Percentiles rank a stretch among this genome's conserved stretches.
These are phyloP conservation scores for Capsicum baccatum DNA, from an alignment of 257 asterid species.

Conservation along the genomic window DNA sequence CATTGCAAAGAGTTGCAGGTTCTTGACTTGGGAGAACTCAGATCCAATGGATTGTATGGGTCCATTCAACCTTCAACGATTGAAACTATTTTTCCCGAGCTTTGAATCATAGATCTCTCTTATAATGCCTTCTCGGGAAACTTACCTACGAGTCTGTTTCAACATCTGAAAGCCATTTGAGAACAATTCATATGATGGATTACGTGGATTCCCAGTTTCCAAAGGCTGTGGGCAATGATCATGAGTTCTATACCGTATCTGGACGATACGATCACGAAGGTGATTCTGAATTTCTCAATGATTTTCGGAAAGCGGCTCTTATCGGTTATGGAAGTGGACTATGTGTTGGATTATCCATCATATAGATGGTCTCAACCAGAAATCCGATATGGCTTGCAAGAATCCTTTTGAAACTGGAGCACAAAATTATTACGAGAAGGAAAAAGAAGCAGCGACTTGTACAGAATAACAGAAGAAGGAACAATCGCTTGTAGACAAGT, in stretches of 20 bases:
- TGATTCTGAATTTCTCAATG: background rate
- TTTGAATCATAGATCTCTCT: background rate
- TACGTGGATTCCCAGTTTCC: background rate
- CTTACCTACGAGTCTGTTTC: background rate
- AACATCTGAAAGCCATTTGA: background rate
- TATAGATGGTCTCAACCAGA: no score
- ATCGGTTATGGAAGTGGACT: no score
- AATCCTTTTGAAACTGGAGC: background rate
- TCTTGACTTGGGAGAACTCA: conserved; percentile 38
- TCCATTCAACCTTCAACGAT: background rate
- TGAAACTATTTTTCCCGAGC: background rate
- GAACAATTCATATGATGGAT: background rate
- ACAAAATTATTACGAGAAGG: no score
- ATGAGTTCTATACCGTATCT: background rate
- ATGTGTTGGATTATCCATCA: no score
- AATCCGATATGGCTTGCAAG: no score
- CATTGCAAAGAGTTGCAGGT: conserved; percentile 18
- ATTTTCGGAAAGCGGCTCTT: background rate
- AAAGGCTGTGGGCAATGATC: background rate
- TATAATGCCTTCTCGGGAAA: background rate
- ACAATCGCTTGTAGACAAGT: no score
- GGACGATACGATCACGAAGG: no score
- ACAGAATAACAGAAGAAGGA: no score
- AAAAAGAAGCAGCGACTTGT: no score
- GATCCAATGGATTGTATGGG: conserved; percentile 33